These are phyloP conservation scores for Citrullus mucosospermus DNA, from an alignment of 306 rosid species.

Conservation along the genomic window DNA sequence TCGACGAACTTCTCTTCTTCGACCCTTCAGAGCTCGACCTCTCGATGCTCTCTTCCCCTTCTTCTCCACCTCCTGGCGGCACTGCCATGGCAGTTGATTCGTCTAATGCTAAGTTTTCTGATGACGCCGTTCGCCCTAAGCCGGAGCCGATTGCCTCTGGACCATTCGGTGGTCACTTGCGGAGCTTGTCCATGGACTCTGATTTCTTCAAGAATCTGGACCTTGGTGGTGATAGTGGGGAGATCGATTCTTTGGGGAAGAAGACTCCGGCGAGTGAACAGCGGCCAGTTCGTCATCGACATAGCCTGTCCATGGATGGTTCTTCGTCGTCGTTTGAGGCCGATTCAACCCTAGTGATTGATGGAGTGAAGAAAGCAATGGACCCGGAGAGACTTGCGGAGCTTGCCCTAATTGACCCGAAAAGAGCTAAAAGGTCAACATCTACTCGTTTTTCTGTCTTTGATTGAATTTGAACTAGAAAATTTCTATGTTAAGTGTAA, in stretches of 20 bases:
- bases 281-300: conserved; percentile 47
- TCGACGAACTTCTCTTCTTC: conserved; percentile 85
- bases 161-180: conserved; percentile 24
- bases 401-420: conserved; percentile 82
- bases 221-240: conserved; percentile 11
- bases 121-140: conserved; percentile 37
- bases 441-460: not conserved
- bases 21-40: conserved; percentile 88
- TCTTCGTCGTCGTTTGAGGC: conserved; percentile 56
- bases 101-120: conserved; percentile 20
- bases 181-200: conserved; percentile 87
- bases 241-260: conserved; percentile 19
- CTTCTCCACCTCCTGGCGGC: not conserved
- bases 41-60: conserved; percentile 52
- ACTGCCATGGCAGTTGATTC: conserved; percentile 32
- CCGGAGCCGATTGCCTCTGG: conserved; percentile 17
- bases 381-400: conserved; percentile 83
- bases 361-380: conserved; percentile 72
- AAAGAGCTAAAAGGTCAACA: conserved; percentile 70
- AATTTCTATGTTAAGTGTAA: not conserved
- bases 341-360: conserved; percentile 29
- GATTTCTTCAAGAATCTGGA: conserved; percentile 71
- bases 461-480: not conserved
- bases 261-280: conserved; percentile 22
- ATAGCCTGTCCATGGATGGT: conserved; percentile 80